Base-by-base conservation (phyloP, 768 basidiomycete genomes). In the Rhodocollybia butyracea region DNA sequence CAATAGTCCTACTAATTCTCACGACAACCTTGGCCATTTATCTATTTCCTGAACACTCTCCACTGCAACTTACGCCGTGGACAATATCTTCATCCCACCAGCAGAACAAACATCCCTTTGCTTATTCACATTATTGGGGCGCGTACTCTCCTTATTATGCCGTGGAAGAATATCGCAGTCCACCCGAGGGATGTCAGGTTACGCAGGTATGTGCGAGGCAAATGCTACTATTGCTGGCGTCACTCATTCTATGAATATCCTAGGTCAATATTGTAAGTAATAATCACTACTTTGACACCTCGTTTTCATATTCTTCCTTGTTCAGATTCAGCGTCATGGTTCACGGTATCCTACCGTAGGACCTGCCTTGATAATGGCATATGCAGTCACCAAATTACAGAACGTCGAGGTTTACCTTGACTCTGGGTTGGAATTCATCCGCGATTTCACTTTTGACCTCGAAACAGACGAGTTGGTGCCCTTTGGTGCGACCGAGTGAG, bases 251-350 rank as follows among this genome's bases (percentile, higher is more conserved):
- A n/a, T n/a, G n/a, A 22, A 15, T 62, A 12, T 10, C 58, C 10
- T 55, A 87, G 84, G 84, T 80, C 31, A 83, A 86, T 59, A 78
- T 86, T 41, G 85, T 86, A 64, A 58, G 83, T 68, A 30, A 7
- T 34, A 34, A 21, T 32, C 27, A 34, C n/a, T 39, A 21, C 21
- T 52, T 40, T 26, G n/a, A 22, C 40, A 56, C 30, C 13, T 19
- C 43, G 38, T 43, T 29, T 34, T 54, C 7, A 56, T 15, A 42
- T 41, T 10, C 29, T 31, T 15, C 27, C n/a, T 43, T 15, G 47
- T 19, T 30, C 13, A 92, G 90, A 72, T 94, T 8, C 86, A 92
- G 69, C 76, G 91, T 11, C 91, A 94, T 63, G 91, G 90, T 2
- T 83, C 89, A 1, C 82, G 91, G 30, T 92, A 77, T 61, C 91